These are phyloP conservation scores for Cichorium intybus DNA, from an alignment of 140 eudicot genomes.

Conservation along the genomic window DNA sequence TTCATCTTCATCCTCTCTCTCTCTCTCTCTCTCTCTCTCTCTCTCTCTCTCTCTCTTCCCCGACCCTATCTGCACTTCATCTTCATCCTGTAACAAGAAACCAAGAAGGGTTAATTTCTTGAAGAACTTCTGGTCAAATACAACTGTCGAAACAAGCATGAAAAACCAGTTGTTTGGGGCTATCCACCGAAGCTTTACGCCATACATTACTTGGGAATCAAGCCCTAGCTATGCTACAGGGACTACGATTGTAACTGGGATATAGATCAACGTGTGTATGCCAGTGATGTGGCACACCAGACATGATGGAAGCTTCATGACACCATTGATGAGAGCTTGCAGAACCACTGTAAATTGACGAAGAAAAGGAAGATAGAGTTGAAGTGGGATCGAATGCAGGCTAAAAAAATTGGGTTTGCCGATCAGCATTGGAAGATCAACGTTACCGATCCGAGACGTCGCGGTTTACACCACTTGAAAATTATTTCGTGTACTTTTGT, in stretches of 20 bases:
- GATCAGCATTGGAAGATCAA: conserved; percentile 79
- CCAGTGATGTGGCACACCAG: conserved; percentile 75
- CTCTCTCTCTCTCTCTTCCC: no score
- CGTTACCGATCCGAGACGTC: conserved; percentile 75
- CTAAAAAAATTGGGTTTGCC: conserved; percentile 41
- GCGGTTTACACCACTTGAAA: conserved; percentile 13
- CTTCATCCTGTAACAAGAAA: no score
- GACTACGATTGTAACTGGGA: conserved; percentile 95
- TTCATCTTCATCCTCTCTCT: no score
- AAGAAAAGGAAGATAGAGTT: conserved; percentile 61
- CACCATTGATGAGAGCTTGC: conserved; percentile 56
- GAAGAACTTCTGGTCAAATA: conserved; percentile 83
- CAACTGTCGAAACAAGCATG: conserved; percentile 40
- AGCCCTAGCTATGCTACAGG: conserved; percentile 89
- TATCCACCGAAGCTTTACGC: conserved; percentile 75
- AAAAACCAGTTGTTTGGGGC: conserved; percentile 81
- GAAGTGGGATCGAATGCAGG: conserved; percentile 65
- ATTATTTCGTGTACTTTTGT: background rate
- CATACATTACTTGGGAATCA: conserved; percentile 81
- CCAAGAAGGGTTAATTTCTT: conserved; percentile 74
- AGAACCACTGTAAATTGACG: conserved; percentile 51
- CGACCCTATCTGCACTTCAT: no score
- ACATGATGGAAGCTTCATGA: conserved; percentile 89
- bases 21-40: no score
- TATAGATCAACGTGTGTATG: conserved; percentile 52